A percentile compares a stretch with the other conserved stretches of the same genome.
These are phyloP conservation scores for Nemania diffusa DNA, from an alignment of 2,329 filamentous ascomycete species.

Conservation along the genomic window DNA sequence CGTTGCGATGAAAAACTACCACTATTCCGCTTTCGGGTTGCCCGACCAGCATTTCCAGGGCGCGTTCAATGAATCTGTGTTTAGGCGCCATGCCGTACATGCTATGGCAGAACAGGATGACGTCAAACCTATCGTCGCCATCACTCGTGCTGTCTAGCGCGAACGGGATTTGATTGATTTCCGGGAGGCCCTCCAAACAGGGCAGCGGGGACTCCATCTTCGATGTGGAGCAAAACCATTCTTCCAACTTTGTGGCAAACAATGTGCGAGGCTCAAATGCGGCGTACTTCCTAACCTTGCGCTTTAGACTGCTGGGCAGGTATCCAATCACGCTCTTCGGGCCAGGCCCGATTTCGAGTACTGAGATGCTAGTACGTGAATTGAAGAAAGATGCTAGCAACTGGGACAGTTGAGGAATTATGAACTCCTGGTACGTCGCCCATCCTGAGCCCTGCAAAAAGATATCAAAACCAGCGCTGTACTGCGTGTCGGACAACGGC, in stretches of 20 bases:
- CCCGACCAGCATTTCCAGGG: conserved; percentile 60
- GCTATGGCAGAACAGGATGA: conserved; percentile 72
- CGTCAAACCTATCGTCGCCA: conserved; percentile 57
- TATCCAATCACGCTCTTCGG: conserved; percentile 63
- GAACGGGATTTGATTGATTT: conserved; percentile 56
- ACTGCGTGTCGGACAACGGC: conserved; percentile 59
- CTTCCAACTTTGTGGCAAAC: conserved; percentile 57
- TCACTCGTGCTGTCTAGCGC: conserved; percentile 42
- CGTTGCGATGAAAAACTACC: conserved; percentile 66
- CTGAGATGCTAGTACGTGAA: conserved; percentile 58
- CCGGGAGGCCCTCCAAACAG: conserved; percentile 51
- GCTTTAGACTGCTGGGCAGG: conserved; percentile 56
- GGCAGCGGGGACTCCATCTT: conserved; percentile 53
- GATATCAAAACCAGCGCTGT: conserved; percentile 59
- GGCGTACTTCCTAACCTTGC: conserved; percentile 60
- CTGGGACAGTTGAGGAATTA: conserved; percentile 60
- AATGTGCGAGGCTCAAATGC: conserved; percentile 64
- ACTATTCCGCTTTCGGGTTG: conserved; percentile 56
- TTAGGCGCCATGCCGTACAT: conserved; percentile 69
- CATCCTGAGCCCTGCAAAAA: conserved; percentile 53
- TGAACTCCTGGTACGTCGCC: conserved; percentile 61
- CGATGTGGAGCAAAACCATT: conserved; percentile 52
- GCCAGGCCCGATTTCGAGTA: conserved; percentile 70
- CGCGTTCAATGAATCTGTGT: conserved; percentile 55
- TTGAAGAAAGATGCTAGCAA: conserved; percentile 55